These are phyloP conservation scores for Elongisporangium anandrum DNA, from an alignment of 352 stramenopile genomes.

Conservation along the genomic window DNA sequence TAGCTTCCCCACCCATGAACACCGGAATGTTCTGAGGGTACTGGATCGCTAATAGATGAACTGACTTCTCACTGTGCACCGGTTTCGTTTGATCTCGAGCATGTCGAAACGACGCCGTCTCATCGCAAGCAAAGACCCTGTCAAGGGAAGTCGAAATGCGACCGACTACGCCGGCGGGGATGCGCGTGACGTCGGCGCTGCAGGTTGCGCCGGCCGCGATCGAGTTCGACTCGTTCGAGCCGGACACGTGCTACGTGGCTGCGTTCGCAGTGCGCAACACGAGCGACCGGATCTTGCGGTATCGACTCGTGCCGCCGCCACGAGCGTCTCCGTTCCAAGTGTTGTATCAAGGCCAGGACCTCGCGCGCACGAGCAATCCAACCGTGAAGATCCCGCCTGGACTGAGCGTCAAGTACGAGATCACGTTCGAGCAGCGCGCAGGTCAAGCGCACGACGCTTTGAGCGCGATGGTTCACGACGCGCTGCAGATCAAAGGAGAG, in stretches of 20 bases:
- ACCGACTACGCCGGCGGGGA: constrained; percentile 16
- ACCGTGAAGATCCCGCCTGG: constrained; percentile 61
- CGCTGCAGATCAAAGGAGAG: constrained; percentile 48
- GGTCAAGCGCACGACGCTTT: constrained; percentile 1
- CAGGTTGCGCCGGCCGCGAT: constrained; percentile 57
- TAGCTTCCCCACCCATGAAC: not conserved
- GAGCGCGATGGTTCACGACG: constrained; percentile 53
- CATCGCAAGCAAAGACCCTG: too few relatives aligned
- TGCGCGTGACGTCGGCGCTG: constrained; percentile 28
- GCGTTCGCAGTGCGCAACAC: constrained; percentile 60
- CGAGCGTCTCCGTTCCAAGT: constrained; percentile 57
- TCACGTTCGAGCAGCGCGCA: constrained; percentile 37
- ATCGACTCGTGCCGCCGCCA: constrained; percentile 44
- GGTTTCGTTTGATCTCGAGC: not conserved
- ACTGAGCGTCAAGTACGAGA: constrained; percentile 54
- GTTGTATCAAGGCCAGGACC: constrained; percentile 39
- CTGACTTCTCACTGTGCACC: too few relatives aligned
- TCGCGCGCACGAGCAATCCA: constrained; percentile 60
- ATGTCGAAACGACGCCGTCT: not conserved
- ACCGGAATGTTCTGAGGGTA: too few relatives aligned
- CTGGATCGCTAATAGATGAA: too few relatives aligned
- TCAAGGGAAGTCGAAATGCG: not conserved
- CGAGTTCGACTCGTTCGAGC: constrained; percentile 65
- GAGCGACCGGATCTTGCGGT: constrained; percentile 55
- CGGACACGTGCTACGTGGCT: constrained; percentile 59